A percentile compares a stretch with the other conserved stretches of the same genome.
Conservation (phyloP, 2,329 filamentous ascomycete species). For the Metarhizium rileyi region DNA sequence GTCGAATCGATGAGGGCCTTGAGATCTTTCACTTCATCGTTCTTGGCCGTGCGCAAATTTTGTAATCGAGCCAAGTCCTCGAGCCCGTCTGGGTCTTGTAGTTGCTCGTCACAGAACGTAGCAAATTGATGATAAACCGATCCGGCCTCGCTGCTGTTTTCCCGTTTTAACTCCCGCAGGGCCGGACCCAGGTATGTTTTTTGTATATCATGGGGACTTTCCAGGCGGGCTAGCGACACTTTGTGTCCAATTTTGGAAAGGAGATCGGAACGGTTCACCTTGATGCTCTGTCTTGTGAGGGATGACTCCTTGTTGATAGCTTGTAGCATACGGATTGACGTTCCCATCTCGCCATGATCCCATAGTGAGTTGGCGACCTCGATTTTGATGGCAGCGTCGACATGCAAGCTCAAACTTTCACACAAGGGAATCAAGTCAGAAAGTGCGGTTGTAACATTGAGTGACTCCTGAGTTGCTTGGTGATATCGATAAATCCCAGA, state of each 20-base stretch:
- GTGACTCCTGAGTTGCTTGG: slow-evolving; percentile 71
- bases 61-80: slow-evolving; percentile 78
- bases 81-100: slow-evolving; percentile 74
- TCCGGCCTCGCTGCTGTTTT: slow-evolving; percentile 60
- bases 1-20: slow-evolving; percentile 47
- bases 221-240: slow-evolving; percentile 78
- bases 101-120: slow-evolving; percentile 85
- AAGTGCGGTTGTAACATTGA: slow-evolving; percentile 78
- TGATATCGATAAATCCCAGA: slow-evolving; percentile 71
- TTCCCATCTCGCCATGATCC: slow-evolving; percentile 84
- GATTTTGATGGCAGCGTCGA: slow-evolving; percentile 67
- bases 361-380: slow-evolving; percentile 86
- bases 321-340: slow-evolving; percentile 83
- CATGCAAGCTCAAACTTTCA: slow-evolving; percentile 58
- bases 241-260: slow-evolving; percentile 83
- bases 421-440: slow-evolving; percentile 65
- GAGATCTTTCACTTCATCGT: slow-evolving; percentile 68
- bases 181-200: slow-evolving; percentile 77
- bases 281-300: slow-evolving; percentile 58
- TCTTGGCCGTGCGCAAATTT: slow-evolving; percentile 69
- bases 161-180: slow-evolving; percentile 66
- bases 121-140: slow-evolving; percentile 93
- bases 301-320: slow-evolving; percentile 52
- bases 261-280: slow-evolving; percentile 65
- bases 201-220: slow-evolving; percentile 86